phyloP scores from a whole-genome alignment of 2,329 filamentous ascomycete genomes.

The Penicillium capsulatum region DNA sequence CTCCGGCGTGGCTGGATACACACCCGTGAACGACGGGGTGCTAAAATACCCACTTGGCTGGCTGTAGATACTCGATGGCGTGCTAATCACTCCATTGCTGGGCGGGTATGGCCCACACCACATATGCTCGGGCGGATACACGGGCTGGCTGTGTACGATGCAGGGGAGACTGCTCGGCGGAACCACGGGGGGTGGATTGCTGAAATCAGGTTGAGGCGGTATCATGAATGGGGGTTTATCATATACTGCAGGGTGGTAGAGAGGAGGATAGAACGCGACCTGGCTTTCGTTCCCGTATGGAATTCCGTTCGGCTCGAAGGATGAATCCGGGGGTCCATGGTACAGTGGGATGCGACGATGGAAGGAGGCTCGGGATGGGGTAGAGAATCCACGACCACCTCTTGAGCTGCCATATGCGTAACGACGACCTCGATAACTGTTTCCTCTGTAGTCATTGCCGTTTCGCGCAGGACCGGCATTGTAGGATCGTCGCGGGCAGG shows the following conservation, averaged over 20 bases:
- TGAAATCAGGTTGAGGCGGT: background rate
- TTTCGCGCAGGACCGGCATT: conserved; percentile 2
- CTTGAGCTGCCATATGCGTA: background rate
- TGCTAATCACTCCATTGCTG: background rate
- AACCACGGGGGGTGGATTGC: background rate
- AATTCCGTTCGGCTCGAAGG: conserved; percentile 3
- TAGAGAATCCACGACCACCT: background rate
- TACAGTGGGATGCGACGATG: background rate
- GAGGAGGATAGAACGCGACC: background rate
- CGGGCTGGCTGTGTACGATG: conserved; percentile 9
- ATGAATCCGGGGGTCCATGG: background rate
- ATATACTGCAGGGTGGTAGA: conserved; percentile 1
- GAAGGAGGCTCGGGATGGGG: background rate
- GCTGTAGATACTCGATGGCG: background rate
- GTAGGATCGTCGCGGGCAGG: too few species aligned
- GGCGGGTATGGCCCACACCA: background rate
- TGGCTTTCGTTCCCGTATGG: conserved; percentile 2
- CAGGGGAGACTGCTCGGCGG: conserved; percentile 2
- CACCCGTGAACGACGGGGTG: background rate
- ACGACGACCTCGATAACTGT: background rate
- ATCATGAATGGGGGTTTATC: background rate
- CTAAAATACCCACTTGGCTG: background rate
- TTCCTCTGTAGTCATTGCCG: background rate
- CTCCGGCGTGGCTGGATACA: too few species aligned
- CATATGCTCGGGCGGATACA: background rate